phyloP scores from a whole-genome alignment of 2,329 filamentous ascomycete genomes.

The Fusarium coffeatum region DNA sequence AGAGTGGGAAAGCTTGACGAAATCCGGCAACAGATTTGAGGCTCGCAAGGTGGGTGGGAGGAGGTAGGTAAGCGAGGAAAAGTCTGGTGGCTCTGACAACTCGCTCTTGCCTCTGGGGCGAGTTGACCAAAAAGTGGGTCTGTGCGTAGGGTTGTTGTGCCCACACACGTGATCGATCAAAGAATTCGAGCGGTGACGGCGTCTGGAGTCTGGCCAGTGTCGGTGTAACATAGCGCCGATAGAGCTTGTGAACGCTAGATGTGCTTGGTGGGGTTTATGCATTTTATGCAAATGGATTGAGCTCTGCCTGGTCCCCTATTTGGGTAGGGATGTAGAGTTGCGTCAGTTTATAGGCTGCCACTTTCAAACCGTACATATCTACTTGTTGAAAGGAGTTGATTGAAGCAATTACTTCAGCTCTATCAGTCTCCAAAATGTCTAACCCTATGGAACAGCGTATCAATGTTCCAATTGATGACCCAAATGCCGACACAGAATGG shows the following conservation, averaged over 20 bases:
- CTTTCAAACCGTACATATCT: conserved; percentile 17
- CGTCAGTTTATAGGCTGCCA: conserved; percentile 32
- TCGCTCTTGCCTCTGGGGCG: conserved; percentile 50
- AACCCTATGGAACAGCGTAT: conserved; percentile 73
- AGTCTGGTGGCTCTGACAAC: conserved; percentile 57
- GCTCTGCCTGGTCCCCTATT: conserved; percentile 12
- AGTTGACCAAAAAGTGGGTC: conserved; percentile 54
- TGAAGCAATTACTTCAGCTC: not conserved
- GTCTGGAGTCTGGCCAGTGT: conserved; percentile 29
- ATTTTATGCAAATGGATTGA: conserved; percentile 38
- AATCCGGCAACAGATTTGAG: conserved; percentile 68
- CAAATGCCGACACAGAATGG: conserved; percentile 99
- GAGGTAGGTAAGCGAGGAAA: conserved; percentile 62
- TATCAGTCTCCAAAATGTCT: conserved; percentile 60
- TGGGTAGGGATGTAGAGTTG: conserved; percentile 34
- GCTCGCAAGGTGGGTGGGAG: conserved; percentile 62
- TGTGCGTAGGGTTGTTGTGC: conserved; percentile 55
- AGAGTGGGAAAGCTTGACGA: conserved; percentile 62
- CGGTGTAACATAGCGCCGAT: conserved; percentile 39
- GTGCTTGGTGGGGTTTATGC: conserved; percentile 31
- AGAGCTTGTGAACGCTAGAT: conserved; percentile 33
- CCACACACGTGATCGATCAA: conserved; percentile 52
- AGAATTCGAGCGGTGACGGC: not conserved
- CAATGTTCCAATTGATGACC: conserved; percentile 89
- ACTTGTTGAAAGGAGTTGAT: not conserved